phyloP scores from a whole-genome alignment of 176 grass and related monocot genomes.

The Calamus simplicifolius region DNA sequence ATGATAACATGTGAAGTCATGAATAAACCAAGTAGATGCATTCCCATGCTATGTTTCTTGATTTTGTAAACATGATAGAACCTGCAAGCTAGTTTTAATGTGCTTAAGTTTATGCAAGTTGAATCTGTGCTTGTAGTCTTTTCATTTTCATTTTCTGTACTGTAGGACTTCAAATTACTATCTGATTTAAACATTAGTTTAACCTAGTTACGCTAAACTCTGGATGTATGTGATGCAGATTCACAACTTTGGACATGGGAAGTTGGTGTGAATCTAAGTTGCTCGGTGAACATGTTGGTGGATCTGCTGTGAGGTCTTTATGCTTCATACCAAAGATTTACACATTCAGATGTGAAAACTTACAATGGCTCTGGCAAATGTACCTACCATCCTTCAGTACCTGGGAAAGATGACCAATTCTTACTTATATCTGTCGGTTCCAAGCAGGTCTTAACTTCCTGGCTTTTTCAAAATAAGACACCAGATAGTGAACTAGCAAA shows the following conservation, averaged over 20 bases:
- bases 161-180: too few species aligned
- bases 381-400: constrained; percentile 8
- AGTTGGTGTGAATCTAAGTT: constrained; percentile 74
- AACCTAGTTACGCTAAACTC: background rate
- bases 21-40: background rate
- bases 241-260: constrained; percentile 36
- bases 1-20: background rate
- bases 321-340: constrained; percentile 63
- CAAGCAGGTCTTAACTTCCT: constrained; percentile 89
- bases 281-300: constrained; percentile 91
- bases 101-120: too few species aligned
- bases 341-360: constrained; percentile 23
- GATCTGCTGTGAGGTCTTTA: constrained; percentile 82
- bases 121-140: too few species aligned
- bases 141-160: too few species aligned
- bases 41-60: background rate
- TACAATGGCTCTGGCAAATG: constrained; percentile 7
- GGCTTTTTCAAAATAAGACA: constrained; percentile 54
- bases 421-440: constrained; percentile 93
- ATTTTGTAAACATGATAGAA: too few species aligned
- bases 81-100: too few species aligned
- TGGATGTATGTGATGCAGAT: constrained; percentile 31
- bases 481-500: constrained; percentile 1
- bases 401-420: constrained; percentile 27
- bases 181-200: background rate